These are phyloP conservation scores for Ogataea populi-albae DNA, from an alignment of 805 yeast species.

Conservation along the genomic window DNA sequence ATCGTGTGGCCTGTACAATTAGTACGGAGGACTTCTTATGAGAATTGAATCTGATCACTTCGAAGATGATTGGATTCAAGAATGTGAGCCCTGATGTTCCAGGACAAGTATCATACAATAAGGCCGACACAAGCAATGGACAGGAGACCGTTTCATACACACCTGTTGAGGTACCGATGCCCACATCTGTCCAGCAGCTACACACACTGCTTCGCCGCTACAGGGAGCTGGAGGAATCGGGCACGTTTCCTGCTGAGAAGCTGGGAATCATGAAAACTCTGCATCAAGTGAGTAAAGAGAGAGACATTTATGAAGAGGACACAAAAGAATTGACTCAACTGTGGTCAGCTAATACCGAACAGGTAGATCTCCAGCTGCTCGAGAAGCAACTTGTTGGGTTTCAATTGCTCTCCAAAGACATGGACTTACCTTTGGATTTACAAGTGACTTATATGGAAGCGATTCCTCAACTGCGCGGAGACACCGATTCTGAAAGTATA, in stretches of 20 bases:
- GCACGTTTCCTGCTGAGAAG: conserved; percentile 35
- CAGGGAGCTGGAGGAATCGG: conserved; percentile 24
- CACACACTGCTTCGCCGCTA: conserved; percentile 29
- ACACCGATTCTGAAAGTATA: conserved; percentile 2
- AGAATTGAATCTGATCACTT: background rate
- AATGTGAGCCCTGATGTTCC: background rate
- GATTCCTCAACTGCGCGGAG: conserved; percentile 2
- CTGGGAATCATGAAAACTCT: conserved; percentile 43
- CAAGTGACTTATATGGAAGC: conserved; percentile 36
- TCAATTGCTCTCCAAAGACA: conserved; percentile 61
- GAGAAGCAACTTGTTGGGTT: conserved; percentile 60
- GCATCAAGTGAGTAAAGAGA: conserved; percentile 39
- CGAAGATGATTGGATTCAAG: conserved; percentile 3
- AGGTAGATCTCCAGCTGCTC: conserved; percentile 46
- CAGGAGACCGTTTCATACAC: conserved; percentile 2
- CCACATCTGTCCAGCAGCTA: conserved; percentile 24
- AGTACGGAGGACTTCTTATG: background rate
- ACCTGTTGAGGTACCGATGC: conserved; percentile 24
- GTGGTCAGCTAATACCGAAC: conserved; percentile 25
- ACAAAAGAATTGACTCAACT: conserved; percentile 28
- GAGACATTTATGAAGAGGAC: conserved; percentile 34
- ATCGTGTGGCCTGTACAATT: background rate
- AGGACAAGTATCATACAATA: background rate
- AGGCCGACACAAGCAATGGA: conserved; percentile 3
- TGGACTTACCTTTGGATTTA: conserved; percentile 57